A percentile compares a stretch with the other conserved stretches of the same genome.
Evolutionary conservation across 768 basidiomycete species (phyloP).

Genomic region (Kwoniella shandongensis): DNA sequence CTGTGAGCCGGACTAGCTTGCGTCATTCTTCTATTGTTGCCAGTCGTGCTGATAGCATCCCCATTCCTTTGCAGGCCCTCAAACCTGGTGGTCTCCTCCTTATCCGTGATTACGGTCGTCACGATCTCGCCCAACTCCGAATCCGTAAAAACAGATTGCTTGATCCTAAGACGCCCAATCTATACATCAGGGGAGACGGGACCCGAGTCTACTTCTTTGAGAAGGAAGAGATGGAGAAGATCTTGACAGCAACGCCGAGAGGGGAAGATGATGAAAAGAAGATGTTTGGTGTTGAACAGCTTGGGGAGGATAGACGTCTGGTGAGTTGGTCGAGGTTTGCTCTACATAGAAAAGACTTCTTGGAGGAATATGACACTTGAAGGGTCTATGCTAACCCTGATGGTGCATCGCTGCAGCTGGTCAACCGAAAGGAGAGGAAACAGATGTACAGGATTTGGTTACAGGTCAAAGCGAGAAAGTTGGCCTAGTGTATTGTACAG

Average conservation of each 20-base stretch:
- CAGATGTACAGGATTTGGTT: slow-evolving; percentile 81
- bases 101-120: slow-evolving; percentile 89
- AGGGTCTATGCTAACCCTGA: too few species aligned
- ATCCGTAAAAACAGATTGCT: slow-evolving; percentile 85
- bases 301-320: slow-evolving; percentile 85
- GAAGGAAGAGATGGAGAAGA: slow-evolving; percentile 31
- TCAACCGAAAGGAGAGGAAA: slow-evolving; percentile 88
- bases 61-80: slow-evolving; percentile 63
- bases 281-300: slow-evolving; percentile 74
- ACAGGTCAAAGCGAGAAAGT: slow-evolving; percentile 53
- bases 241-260: slow-evolving; percentile 12
- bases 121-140: slow-evolving; percentile 90
- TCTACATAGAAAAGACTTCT: too few species aligned
- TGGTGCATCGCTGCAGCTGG: slow-evolving; percentile 56
- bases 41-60: too few species aligned
- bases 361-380: too few species aligned
- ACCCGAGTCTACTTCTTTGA: slow-evolving; percentile 94
- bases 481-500: not conserved
- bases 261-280: slow-evolving; percentile 1
- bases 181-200: slow-evolving; percentile 95
- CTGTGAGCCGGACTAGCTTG: slow-evolving; percentile 56
- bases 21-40: not conserved
- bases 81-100: slow-evolving; percentile 84
- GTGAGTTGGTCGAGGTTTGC: too few species aligned
- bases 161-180: slow-evolving; percentile 68